Percentiles rank a stretch among this genome's conserved stretches.
phyloP scores from a whole-genome alignment of 805 yeast genomes.

The Barnettozyma salicaria region DNA sequence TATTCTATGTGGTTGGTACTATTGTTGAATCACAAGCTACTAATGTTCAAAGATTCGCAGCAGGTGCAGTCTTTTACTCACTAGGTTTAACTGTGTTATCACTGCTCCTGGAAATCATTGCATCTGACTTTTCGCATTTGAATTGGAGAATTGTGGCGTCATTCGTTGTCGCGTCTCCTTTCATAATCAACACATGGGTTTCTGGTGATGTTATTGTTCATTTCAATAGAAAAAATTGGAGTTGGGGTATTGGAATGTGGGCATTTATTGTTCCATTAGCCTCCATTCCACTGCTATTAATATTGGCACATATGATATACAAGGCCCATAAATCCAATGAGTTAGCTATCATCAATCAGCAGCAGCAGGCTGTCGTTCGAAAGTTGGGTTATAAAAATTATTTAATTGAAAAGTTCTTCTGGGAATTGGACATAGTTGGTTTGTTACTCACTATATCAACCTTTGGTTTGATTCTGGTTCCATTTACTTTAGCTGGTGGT shows the following conservation, averaged over 20 bases:
- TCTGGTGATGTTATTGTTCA: conserved; percentile 49
- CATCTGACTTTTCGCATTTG: conserved; percentile 62
- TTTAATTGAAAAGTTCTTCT: conserved; percentile 30
- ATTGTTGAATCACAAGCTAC: conserved; percentile 56
- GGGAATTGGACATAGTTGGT: conserved; percentile 54
- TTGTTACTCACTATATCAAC: conserved; percentile 46
- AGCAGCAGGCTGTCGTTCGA: too few species aligned
- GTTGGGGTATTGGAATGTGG: conserved; percentile 80
- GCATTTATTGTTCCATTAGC: conserved; percentile 67
- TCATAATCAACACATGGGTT: conserved; percentile 74
- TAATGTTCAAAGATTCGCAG: conserved; percentile 53
- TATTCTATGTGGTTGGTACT: conserved; percentile 59
- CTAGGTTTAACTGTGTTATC: conserved; percentile 60
- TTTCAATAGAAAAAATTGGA: conserved; percentile 39
- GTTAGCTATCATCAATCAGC: too few species aligned
- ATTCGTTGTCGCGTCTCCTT: conserved; percentile 65
- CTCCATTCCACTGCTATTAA: conserved; percentile 50
- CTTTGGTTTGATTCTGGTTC: conserved; percentile 61
- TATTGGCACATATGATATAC: conserved; percentile 52
- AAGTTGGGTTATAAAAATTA: conserved; percentile 32
- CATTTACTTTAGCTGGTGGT: conserved; percentile 76
- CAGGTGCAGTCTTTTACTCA: conserved; percentile 52
- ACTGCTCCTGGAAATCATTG: conserved; percentile 47
- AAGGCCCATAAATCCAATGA: too few species aligned
- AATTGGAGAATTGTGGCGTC: conserved; percentile 66